Evolutionary conservation across 1,284 basidiomycete genomes (phyloP).

Genomic region (Pterulicium gracile): DNA sequence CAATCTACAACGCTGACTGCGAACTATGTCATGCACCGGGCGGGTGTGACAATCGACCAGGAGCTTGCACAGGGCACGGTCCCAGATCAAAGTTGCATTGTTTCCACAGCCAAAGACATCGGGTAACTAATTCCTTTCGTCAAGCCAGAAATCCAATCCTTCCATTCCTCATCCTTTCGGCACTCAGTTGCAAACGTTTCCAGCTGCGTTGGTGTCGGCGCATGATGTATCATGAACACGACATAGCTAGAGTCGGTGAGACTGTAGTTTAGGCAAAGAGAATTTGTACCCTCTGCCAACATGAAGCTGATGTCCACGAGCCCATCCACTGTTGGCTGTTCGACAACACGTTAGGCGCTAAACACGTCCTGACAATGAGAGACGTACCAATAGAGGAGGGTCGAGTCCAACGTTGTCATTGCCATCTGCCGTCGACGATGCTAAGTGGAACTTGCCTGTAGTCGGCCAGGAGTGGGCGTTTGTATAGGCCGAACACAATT

Average conservation of each 20-base stretch:
- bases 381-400: constrained; percentile 25
- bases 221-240: constrained; percentile 27
- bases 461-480: constrained; percentile 20
- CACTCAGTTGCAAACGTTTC: constrained; percentile 16
- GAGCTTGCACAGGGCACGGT: no score
- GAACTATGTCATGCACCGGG: no score
- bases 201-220: constrained; percentile 26
- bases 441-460: constrained; percentile 13
- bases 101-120: neutral
- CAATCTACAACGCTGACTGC: no score
- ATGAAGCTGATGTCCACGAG: constrained; percentile 31
- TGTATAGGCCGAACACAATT: constrained; percentile 11
- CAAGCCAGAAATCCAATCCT: constrained; percentile 19
- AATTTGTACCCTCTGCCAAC: constrained; percentile 22
- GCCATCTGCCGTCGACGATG: neutral
- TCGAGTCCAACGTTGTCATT: constrained; percentile 18
- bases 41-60: no score
- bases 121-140: constrained; percentile 13
- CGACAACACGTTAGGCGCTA: constrained; percentile 1
- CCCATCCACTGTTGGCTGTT: constrained; percentile 26
- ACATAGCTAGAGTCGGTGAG: constrained; percentile 23
- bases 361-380: neutral
- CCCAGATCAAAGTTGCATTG: no score
- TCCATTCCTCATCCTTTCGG: constrained; percentile 25
- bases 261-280: constrained; percentile 22